Evolutionary conservation across 2,329 filamentous ascomycete species (phyloP).

Genomic region (Cladosporium halotolerans): DNA sequence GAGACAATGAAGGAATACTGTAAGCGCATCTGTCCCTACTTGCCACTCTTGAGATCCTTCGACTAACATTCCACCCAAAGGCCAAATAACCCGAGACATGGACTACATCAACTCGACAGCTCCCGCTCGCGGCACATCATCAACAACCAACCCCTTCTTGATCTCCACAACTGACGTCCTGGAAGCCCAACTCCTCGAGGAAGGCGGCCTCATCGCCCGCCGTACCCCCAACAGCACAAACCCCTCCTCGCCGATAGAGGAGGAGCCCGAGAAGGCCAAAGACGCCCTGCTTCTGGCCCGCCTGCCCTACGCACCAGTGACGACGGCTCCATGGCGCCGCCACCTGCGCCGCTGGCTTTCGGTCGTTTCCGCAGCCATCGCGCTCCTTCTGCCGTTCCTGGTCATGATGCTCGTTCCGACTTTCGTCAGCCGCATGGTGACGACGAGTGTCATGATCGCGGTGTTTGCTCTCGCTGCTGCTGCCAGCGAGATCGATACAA

Average conservation of each 20-base stretch:
- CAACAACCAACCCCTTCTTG: slow-evolving; percentile 15
- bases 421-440: neutral
- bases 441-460: slow-evolving; percentile 1
- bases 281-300: neutral
- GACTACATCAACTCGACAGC: slow-evolving; percentile 16
- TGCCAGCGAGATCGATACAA: slow-evolving; percentile 2
- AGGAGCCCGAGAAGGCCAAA: slow-evolving; percentile 1
- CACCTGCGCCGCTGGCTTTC: neutral
- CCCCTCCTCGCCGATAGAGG: neutral
- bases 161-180: slow-evolving; percentile 16
- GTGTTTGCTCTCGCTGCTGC: slow-evolving; percentile 6
- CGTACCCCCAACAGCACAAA: neutral
- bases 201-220: slow-evolving; percentile 16
- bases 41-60: neutral
- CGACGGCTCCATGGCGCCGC: neutral
- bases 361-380: slow-evolving; percentile 1
- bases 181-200: slow-evolving; percentile 18
- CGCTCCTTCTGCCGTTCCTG: slow-evolving; percentile 9
- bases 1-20: slow-evolving; percentile 22
- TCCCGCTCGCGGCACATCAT: neutral
- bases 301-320: neutral
- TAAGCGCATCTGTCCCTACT: slow-evolving; percentile 9
- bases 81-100: slow-evolving; percentile 18
- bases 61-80: neutral
- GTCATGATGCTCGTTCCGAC: slow-evolving; percentile 8